These are phyloP conservation scores for Eucalyptus guilfoylei DNA, from an alignment of 345 rosid genomes.

Conservation along the genomic window DNA sequence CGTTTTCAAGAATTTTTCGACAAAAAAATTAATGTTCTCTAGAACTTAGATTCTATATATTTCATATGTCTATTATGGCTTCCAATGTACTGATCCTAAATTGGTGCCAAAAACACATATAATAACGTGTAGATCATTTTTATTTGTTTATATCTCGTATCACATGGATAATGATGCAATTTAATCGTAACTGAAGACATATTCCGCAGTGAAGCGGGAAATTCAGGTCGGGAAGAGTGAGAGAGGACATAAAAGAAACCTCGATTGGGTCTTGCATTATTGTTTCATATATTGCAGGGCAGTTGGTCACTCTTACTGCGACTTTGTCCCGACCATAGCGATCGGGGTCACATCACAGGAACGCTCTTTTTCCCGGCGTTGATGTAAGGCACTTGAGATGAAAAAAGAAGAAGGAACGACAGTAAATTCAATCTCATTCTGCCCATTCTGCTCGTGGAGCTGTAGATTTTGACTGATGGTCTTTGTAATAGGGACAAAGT, in stretches of 20 bases:
- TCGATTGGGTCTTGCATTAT: neutral
- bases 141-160: neutral
- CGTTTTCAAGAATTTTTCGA: neutral
- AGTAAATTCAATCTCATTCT: neutral
- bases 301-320: no score
- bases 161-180: rapidly evolving
- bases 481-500: neutral
- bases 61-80: neutral
- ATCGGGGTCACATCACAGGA: no score
- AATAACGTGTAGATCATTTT: neutral
- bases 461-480: neutral
- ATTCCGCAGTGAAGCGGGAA: neutral
- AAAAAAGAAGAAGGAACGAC: neutral
- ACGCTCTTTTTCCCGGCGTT: no score
- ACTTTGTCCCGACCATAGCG: no score
- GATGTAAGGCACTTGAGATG: neutral
- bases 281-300: no score
- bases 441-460: neutral
- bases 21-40: no score
- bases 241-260: neutral
- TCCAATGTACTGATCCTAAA: neutral
- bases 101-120: neutral
- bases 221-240: neutral
- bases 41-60: neutral
- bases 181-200: neutral